Evolutionary conservation across 805 yeast species (phyloP), one percentile per base, ranked within the genome.

Genomic region (Kodamaea nitidulidarum): DNA sequence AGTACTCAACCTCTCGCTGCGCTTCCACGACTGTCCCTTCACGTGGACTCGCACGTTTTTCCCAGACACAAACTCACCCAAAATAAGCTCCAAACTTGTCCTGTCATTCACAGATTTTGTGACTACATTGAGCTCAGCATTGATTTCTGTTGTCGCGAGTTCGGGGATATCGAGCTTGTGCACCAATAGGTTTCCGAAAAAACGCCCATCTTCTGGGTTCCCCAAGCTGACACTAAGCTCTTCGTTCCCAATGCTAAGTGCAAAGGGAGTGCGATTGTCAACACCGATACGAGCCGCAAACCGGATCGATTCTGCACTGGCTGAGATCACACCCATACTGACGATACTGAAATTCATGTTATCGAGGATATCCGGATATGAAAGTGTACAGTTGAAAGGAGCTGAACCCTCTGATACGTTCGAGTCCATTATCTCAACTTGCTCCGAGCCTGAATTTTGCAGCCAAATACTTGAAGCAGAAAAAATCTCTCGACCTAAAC

Each of bases 261-360:
- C 51, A 7, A 50, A 35, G 14, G 46, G 46, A 15, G 63, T 46
- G 1, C 73, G 71, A 44, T 70, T 72, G 9, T 38, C 25, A 2
- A 71, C 24, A 12, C 54, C 56, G 4, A 63, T 22, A 29, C 58
- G 65, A 21, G 62, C 32, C 10, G n/a, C 26, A 14, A 35, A 21
- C 15, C 16, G 8, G 8, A 35, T 12, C 3, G 32, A 16, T 6
- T 15, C 8, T n/a, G 36, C 11, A 14, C n/a, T 12, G 12, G 27
- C 20, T 4, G 51, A 44, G 10, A 66, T 41, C 2, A 45, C 46
- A 0, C 47, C 41, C 1, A 39, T 26, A 7, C 51, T 45, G 1
- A 75, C 58, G 2, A 56, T 54, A 10, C 63, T 37, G n/a, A 64
- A 51, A 8, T 11, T 25, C 27, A 25, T n/a, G 27, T 25, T 9